Evolutionary conservation across 129 eudicot genomes (phyloP).

Genomic region (Ambrosia artemisiifolia): DNA sequence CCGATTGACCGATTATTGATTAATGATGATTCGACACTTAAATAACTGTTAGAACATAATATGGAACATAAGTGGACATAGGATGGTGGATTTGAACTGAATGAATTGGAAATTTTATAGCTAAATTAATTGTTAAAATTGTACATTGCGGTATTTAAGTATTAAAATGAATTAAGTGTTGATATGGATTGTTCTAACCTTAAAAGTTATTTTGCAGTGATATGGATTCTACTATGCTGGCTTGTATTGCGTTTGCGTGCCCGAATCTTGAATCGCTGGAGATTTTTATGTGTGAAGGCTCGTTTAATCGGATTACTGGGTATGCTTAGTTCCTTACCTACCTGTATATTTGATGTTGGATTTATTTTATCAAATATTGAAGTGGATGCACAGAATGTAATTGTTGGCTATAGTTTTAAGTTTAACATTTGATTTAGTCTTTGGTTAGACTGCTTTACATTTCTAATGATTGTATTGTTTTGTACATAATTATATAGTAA

Average conservation of each 20-base stretch:
- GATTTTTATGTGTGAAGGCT: conserved; percentile 49
- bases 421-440: neutral
- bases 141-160: neutral
- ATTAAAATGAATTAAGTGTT: too few relatives aligned
- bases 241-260: conserved; percentile 97
- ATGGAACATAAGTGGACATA: neutral
- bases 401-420: neutral
- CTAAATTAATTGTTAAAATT: neutral
- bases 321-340: conserved; percentile 14
- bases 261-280: conserved; percentile 74
- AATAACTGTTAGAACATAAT: neutral
- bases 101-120: neutral
- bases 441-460: neutral
- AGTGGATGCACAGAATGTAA: neutral
- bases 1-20: neutral
- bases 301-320: conserved; percentile 89
- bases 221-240: conserved; percentile 89
- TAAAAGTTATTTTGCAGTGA: conserved; percentile 94
- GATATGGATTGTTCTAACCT: too few relatives aligned
- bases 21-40: neutral
- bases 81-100: neutral
- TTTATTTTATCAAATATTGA: conserved; percentile 1
- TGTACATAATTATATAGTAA: neutral
- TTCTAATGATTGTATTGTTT: neutral
- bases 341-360: neutral